phyloP scores from a whole-genome alignment of 2,329 filamentous ascomycete genomes.

The Calycina herbarum region DNA sequence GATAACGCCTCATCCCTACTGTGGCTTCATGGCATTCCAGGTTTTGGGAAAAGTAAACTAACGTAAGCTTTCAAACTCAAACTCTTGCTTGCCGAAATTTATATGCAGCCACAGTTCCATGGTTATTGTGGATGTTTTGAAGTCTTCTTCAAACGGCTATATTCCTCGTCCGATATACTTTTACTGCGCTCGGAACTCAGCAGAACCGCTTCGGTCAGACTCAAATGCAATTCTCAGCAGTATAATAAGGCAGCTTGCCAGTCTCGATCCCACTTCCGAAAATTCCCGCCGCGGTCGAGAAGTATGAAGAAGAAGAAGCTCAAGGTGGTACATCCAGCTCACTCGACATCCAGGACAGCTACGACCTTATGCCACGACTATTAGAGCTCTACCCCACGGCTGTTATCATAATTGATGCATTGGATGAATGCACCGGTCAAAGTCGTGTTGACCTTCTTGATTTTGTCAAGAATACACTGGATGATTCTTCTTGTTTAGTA shows the following conservation, averaged over 20 bases:
- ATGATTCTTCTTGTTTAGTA: neutral
- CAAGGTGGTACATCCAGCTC: neutral
- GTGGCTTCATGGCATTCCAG: neutral
- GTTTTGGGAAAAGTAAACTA: conserved; percentile 5
- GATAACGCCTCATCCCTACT: neutral
- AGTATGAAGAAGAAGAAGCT: neutral
- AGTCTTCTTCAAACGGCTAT: neutral
- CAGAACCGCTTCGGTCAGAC: neutral
- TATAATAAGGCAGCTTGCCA: neutral
- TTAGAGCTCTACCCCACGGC: neutral
- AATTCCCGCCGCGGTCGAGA: neutral
- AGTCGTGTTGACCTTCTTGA: conserved; percentile 1
- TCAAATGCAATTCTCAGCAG: neutral
- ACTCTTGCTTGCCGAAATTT: neutral
- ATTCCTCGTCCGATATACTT: neutral
- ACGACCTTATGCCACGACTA: neutral
- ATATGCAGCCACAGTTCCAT: neutral
- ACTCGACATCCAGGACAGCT: neutral
- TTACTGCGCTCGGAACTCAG: neutral
- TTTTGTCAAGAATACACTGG: neutral
- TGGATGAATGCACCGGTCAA: conserved; percentile 1
- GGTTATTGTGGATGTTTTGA: neutral
- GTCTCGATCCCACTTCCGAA: neutral
- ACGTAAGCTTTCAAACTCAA: neutral
- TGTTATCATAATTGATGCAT: conserved; percentile 6